Base-by-base conservation (phyloP, 2,329 filamentous ascomycete species). In the Trichoderma endophyticum region DNA sequence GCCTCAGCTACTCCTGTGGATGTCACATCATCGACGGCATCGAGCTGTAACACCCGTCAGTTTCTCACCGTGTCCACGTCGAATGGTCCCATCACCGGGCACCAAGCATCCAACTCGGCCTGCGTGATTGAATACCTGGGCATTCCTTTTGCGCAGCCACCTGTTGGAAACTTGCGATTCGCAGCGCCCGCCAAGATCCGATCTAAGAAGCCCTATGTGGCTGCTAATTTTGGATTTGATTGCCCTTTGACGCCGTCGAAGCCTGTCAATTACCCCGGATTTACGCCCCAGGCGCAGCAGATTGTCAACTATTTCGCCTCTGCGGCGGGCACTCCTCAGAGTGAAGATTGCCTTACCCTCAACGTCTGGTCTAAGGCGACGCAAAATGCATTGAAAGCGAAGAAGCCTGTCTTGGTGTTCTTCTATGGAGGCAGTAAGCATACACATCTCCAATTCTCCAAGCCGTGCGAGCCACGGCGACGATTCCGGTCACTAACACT, bases 101-200 rank as follows among this genome's bases (percentile, higher is more conserved):
- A 83, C 56, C 12, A 75, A 0, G 78, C 78, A 0, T 73, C 75
- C 60, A 78, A 78, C 63, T 78, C 77, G 6, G 36, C 74, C 0
- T 77, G 76, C 21, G 81, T 83, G 8, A 34, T 80, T 6, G 81
- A 83, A 72, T 84, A 81, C 62, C 76, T 83, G 1, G 82, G 82
- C 51, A 83, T 85, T 18, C 80, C 81, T 3, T 84, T 82, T 65
- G 83, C 80, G 8, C 79, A 79, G 24, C 79, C 82, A 2, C 82
- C 83, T 0, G 73, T 80, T 1, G 81, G 80, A 5, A 70, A 79
- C 15, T 74, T 83, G 69, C 80, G 82, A 3, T 85, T 84, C 59
- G 75, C 76, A 3, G 75, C 79, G 21, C 82, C 83, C 6, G 70
- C 79, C n/a, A 74, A 70, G 4, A 77, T 81, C 57, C 71, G n/a